phyloP scores from a whole-genome alignment of 73 alveolate genomes.

The Symbiodinium pilosum region DNA sequence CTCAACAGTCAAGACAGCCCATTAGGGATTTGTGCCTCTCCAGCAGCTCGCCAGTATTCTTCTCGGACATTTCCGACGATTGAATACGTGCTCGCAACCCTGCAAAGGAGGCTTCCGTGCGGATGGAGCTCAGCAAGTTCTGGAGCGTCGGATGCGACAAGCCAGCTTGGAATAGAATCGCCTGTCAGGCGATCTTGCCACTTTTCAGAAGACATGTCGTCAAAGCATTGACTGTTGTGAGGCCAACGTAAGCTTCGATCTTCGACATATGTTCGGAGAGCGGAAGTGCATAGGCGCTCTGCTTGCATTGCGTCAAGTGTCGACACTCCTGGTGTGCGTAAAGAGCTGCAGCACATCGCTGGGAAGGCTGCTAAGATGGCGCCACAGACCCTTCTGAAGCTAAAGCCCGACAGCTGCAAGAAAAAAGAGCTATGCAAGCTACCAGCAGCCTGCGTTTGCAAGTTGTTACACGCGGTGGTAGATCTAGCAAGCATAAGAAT shows the following conservation, averaged over 20 bases:
- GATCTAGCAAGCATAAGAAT: no score
- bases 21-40: not conserved
- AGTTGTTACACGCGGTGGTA: no score
- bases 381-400: not conserved
- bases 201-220: not conserved
- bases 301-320: not conserved
- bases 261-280: not conserved
- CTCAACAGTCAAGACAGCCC: not conserved
- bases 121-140: not conserved
- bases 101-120: not conserved
- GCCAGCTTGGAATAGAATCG: not conserved
- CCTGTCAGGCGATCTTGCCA: not conserved
- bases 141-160: conserved; percentile 2
- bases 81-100: not conserved
- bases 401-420: no score
- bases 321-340: not conserved
- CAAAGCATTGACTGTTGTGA: not conserved
- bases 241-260: conserved; percentile 9
- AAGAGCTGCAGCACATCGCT: not conserved
- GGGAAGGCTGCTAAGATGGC: conserved; percentile 7
- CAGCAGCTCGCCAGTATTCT: not conserved
- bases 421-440: no score
- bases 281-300: not conserved
- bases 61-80: not conserved
- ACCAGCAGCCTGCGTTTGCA: no score